Percentiles rank a stretch among this genome's conserved stretches.
phyloP scores from a whole-genome alignment of 2,329 filamentous ascomycete genomes.

The Lecanoromycetidae sp. region DNA sequence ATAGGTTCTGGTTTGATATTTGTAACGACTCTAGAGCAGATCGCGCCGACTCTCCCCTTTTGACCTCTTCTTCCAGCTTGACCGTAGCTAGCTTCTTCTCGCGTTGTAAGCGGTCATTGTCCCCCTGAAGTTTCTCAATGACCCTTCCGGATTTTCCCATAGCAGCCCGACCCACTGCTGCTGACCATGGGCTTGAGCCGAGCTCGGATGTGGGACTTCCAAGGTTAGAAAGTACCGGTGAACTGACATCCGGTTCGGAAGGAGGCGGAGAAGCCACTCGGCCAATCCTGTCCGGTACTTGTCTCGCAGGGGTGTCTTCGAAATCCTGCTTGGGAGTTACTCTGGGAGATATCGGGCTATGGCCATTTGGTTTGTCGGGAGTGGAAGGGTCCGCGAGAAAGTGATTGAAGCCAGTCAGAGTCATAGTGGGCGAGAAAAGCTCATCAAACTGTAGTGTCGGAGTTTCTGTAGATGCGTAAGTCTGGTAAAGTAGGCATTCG shows the following conservation, averaged over 20 bases:
- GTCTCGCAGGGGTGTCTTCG: slow-evolving; percentile 7
- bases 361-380: slow-evolving; percentile 1
- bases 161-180: slow-evolving; percentile 38
- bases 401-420: slow-evolving; percentile 1
- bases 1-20: slow-evolving; percentile 34
- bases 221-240: not conserved
- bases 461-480: slow-evolving; percentile 16
- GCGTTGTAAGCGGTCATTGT: slow-evolving; percentile 37
- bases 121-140: slow-evolving; percentile 39
- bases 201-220: slow-evolving; percentile 5
- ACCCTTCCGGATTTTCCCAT: slow-evolving; percentile 40
- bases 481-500: not conserved
- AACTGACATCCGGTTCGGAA: slow-evolving; percentile 3
- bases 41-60: slow-evolving; percentile 28
- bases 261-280: not conserved
- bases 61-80: slow-evolving; percentile 34
- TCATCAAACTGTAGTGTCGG: slow-evolving; percentile 16
- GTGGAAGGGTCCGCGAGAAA: slow-evolving; percentile 12
- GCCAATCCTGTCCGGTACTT: not conserved
- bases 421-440: slow-evolving; percentile 15
- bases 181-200: slow-evolving; percentile 29
- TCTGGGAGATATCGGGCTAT: not conserved
- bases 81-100: slow-evolving; percentile 34
- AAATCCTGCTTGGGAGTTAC: not conserved
- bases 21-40: slow-evolving; percentile 30